Evolutionary conservation across 2,329 filamentous ascomycete genomes (phyloP).

Genomic region (Colletotrichum sidae): DNA sequence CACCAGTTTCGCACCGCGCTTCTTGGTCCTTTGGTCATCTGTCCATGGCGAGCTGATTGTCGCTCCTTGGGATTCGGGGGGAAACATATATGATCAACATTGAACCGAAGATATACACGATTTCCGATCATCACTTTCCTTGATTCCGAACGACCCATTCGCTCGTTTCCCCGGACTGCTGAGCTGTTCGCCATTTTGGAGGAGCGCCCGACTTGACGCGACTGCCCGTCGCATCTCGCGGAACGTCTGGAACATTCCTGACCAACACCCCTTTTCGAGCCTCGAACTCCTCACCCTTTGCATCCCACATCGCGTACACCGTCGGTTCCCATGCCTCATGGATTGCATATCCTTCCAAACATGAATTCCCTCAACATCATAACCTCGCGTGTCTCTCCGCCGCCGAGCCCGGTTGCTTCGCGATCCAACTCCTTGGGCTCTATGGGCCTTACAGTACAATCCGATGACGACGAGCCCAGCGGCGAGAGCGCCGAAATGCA

Average conservation of each 20-base stretch:
- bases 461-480: conserved; percentile 53
- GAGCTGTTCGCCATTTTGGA: conserved; percentile 8
- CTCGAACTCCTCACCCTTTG: conserved; percentile 8
- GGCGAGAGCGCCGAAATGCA: conserved; percentile 42
- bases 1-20: conserved; percentile 26
- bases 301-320: conserved; percentile 8
- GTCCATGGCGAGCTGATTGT: conserved; percentile 33
- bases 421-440: conserved; percentile 71
- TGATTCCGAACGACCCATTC: conserved; percentile 4
- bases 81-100: conserved; percentile 21
- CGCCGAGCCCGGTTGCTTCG: conserved; percentile 66
- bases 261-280: conserved; percentile 26
- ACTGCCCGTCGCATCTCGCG: conserved; percentile 21
- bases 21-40: conserved; percentile 14
- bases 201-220: conserved; percentile 26
- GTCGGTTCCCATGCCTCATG: conserved; percentile 55
- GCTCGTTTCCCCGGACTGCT: conserved; percentile 25
- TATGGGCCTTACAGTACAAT: conserved; percentile 59
- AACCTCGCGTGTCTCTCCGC: conserved; percentile 81
- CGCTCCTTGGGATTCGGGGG: conserved; percentile 30
- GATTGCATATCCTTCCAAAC: conserved; percentile 66
- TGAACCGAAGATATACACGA: conserved; percentile 7
- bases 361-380: conserved; percentile 99
- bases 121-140: conserved; percentile 4
- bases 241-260: conserved; percentile 39